Evolutionary conservation across 129 eudicot genomes (phyloP).

Genomic region (Ambrosia trifida): DNA sequence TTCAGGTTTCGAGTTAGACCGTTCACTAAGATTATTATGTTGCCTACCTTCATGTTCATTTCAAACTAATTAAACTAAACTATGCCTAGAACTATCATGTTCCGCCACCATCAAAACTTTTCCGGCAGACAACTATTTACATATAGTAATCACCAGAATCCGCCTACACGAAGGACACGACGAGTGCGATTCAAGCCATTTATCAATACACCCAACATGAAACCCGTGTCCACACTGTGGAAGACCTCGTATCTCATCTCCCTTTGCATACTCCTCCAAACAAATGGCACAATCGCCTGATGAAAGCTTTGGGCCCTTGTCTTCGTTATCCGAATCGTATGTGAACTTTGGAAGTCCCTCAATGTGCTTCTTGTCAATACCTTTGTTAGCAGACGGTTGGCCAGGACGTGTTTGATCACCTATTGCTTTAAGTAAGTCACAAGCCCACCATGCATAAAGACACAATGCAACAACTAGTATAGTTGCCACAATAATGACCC

Average conservation of each 20-base stretch:
- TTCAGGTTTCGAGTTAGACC: too few species aligned
- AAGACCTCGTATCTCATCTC: constrained; percentile 65
- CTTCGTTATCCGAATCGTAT: constrained; percentile 18
- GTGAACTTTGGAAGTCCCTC: constrained; percentile 47
- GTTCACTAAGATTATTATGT: too few species aligned
- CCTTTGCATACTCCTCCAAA: constrained; percentile 62
- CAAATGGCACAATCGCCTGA: constrained; percentile 70
- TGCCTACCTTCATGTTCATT: too few species aligned
- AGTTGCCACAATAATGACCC: constrained; percentile 61
- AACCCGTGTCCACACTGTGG: constrained; percentile 83
- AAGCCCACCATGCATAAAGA: constrained; percentile 56
- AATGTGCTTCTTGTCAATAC: constrained; percentile 51
- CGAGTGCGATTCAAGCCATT: constrained; percentile 75
- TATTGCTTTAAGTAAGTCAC: constrained; percentile 44
- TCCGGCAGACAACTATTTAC: constrained; percentile 44
- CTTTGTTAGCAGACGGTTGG: constrained; percentile 42
- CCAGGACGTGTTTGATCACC: constrained; percentile 1
- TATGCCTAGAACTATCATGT: background rate
- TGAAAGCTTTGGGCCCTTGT: background rate
- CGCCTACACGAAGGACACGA: constrained; percentile 86
- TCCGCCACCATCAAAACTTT: constrained; percentile 12
- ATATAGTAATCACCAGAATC: constrained; percentile 48
- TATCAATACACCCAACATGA: constrained; percentile 65
- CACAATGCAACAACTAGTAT: constrained; percentile 44
- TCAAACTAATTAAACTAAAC: too few species aligned